Percentiles rank a stretch among this genome's conserved stretches.
Evolutionary conservation across 495 filamentous ascomycete genomes (phyloP).

Genomic region (Physcia stellaris): DNA sequence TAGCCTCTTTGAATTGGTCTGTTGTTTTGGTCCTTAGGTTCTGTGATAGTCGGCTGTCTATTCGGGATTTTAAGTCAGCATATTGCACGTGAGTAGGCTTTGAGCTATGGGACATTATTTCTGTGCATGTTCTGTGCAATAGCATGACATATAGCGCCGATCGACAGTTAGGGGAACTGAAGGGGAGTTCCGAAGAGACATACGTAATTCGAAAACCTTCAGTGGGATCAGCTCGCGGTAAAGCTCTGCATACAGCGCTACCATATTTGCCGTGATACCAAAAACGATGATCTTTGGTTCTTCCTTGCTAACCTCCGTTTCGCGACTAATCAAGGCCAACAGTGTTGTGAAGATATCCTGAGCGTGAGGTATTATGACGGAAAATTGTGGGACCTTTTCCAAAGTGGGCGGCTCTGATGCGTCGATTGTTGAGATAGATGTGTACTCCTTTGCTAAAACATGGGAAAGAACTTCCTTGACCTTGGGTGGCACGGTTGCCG

Average conservation of each 20-base stretch:
- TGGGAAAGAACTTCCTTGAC: constrained; percentile 46
- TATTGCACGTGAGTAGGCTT: too few species aligned
- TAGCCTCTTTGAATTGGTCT: constrained; percentile 43
- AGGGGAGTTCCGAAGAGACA: too few species aligned
- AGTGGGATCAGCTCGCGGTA: constrained; percentile 32
- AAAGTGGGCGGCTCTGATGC: constrained; percentile 46
- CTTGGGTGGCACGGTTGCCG: constrained; percentile 50
- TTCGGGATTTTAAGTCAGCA: too few species aligned
- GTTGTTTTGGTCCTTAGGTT: constrained; percentile 41
- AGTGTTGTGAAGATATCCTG: constrained; percentile 39
- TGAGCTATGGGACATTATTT: too few species aligned
- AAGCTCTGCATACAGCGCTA: constrained; percentile 38
- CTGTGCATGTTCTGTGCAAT: too few species aligned
- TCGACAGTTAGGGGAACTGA: too few species aligned
- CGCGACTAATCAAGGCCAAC: constrained; percentile 29
- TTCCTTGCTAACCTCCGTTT: constrained; percentile 22
- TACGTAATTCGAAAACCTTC: constrained; percentile 38
- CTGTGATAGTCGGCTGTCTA: constrained; percentile 49
- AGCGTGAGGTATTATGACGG: constrained; percentile 39
- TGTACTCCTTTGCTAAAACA: constrained; percentile 41
- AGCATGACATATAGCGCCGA: background rate
- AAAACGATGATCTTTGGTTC: constrained; percentile 56
- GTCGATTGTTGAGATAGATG: constrained; percentile 47
- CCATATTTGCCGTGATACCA: constrained; percentile 49
- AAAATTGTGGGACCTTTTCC: constrained; percentile 46